Evolutionary conservation across 179 eudicot genomes (phyloP).

Genomic region (Corrigiola litoralis): DNA sequence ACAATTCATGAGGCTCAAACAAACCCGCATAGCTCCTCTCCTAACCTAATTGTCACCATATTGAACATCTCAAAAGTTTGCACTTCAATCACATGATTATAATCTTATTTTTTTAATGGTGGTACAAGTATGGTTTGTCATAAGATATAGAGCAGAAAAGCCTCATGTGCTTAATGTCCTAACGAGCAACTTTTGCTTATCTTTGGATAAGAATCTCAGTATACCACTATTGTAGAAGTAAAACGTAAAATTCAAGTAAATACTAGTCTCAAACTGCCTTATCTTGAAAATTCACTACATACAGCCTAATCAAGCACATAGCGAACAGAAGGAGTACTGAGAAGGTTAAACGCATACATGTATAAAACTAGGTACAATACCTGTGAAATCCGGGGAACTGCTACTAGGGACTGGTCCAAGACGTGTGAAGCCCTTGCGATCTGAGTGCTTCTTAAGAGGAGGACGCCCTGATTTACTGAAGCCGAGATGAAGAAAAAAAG

Average conservation of each 20-base stretch:
- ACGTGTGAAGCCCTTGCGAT: constrained; percentile 74
- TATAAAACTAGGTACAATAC: constrained; percentile 31
- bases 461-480: constrained; percentile 88
- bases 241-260: background rate
- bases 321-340: background rate
- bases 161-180: background rate
- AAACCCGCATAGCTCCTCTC: too few species aligned
- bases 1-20: too few species aligned
- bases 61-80: too few species aligned
- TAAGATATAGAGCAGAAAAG: too few species aligned
- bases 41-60: too few species aligned
- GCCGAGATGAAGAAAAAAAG: constrained; percentile 6
- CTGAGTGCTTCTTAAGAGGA: constrained; percentile 62
- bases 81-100: too few species aligned
- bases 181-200: too few species aligned
- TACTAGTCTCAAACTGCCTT: background rate
- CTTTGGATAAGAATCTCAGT: too few species aligned
- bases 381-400: constrained; percentile 71
- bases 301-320: background rate
- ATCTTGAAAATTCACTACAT: background rate
- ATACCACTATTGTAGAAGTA: too few species aligned
- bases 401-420: constrained; percentile 49
- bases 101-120: too few species aligned
- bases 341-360: background rate
- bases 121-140: too few species aligned